Percentiles rank a stretch among this genome's conserved stretches.
phyloP scores from a whole-genome alignment of 192 early-diverging fungal species.

The Coemansia guatemalensis region DNA sequence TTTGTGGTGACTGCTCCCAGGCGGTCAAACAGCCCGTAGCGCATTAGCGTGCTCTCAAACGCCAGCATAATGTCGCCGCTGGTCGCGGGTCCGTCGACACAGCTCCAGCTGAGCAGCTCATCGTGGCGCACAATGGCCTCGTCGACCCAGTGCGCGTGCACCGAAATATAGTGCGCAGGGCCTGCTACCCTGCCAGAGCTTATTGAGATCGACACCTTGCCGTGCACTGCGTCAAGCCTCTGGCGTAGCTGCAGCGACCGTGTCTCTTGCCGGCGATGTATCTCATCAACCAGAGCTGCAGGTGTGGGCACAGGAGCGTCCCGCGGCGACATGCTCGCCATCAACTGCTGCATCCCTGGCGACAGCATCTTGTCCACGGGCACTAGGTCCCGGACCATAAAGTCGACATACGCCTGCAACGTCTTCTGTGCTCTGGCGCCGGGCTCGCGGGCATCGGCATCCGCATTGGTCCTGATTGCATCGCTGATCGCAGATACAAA shows the following conservation, averaged over 20 bases:
- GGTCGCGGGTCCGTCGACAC: slow-evolving; percentile 35
- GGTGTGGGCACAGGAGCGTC: slow-evolving; percentile 23
- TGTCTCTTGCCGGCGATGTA: slow-evolving; percentile 20
- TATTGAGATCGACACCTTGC: slow-evolving; percentile 43
- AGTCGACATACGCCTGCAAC: slow-evolving; percentile 38
- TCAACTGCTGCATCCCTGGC: slow-evolving; percentile 45
- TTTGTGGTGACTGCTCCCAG: slow-evolving; percentile 43
- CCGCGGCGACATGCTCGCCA: slow-evolving; percentile 22
- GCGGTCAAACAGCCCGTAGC: slow-evolving; percentile 27
- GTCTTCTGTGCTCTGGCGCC: slow-evolving; percentile 17
- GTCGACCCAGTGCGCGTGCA: slow-evolving; percentile 49
- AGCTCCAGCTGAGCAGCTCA: slow-evolving; percentile 42
- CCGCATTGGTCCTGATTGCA: slow-evolving; percentile 28
- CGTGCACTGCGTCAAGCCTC: slow-evolving; percentile 14
- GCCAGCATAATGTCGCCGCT: slow-evolving; percentile 45
- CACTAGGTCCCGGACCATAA: slow-evolving; percentile 49
- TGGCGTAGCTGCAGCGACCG: slow-evolving; percentile 18
- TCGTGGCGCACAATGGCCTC: slow-evolving; percentile 28
- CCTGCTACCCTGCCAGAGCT: slow-evolving; percentile 24
- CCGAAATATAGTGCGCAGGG: slow-evolving; percentile 27
- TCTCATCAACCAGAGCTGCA: slow-evolving; percentile 28
- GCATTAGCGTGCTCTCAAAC: slow-evolving; percentile 46
- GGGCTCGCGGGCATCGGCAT: neutral
- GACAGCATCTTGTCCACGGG: slow-evolving; percentile 38
- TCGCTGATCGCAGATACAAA: slow-evolving; percentile 41